These are phyloP conservation scores for Tetrapisispora iriomotensis DNA, from an alignment of 805 yeast species.

Conservation along the genomic window DNA sequence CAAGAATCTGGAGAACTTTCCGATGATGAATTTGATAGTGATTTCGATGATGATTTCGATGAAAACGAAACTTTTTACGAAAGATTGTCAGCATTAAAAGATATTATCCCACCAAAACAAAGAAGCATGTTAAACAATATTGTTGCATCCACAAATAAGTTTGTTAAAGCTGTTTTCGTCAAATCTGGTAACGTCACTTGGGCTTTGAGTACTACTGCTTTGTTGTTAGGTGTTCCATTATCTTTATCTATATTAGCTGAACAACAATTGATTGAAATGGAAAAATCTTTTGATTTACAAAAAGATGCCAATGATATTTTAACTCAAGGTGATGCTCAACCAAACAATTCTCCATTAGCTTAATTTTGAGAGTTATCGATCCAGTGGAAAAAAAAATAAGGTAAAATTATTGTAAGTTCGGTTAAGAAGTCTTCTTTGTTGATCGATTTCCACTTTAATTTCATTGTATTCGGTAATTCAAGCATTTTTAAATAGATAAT, in stretches of 20 bases:
- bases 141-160: constrained; percentile 28
- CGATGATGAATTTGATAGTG: constrained; percentile 42
- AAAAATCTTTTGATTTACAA: constrained; percentile 78
- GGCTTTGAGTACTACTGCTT: constrained; percentile 73
- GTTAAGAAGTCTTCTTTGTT: too few relatives aligned
- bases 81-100: constrained; percentile 84
- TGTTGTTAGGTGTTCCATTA: constrained; percentile 87
- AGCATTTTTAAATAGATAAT: too few relatives aligned
- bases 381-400: too few relatives aligned
- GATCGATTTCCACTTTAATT: too few relatives aligned
- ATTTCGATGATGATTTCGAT: constrained; percentile 54
- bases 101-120: constrained; percentile 81
- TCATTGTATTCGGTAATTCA: too few relatives aligned
- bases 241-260: constrained; percentile 83
- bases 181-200: constrained; percentile 73
- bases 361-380: background rate
- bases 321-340: constrained; percentile 55
- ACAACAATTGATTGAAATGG: constrained; percentile 89
- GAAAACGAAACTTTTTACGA: constrained; percentile 78
- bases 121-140: constrained; percentile 41
- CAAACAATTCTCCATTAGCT: constrained; percentile 26
- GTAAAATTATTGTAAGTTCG: too few relatives aligned
- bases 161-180: constrained; percentile 38
- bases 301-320: constrained; percentile 67
- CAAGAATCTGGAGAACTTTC: constrained; percentile 2